phyloP scores from a whole-genome alignment of 83 land plant genomes.

The Thuja plicata region DNA sequence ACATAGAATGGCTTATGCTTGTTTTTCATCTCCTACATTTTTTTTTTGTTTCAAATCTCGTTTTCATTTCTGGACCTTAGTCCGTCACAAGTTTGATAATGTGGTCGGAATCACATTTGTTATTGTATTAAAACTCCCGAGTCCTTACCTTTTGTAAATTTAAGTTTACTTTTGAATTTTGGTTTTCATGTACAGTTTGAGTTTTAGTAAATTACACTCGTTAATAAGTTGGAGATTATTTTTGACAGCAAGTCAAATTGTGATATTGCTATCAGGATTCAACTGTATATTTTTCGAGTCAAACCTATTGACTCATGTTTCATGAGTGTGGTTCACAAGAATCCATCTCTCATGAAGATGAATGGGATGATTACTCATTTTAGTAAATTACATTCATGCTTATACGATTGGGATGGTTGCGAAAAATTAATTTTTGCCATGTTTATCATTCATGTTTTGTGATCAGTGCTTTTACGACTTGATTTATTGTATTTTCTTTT shows the following conservation, averaged over 20 bases:
- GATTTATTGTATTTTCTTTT: neutral
- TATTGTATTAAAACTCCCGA: neutral
- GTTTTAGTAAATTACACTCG: neutral
- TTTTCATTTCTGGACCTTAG: neutral
- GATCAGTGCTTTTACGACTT: neutral
- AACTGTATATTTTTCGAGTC: too few relatives aligned
- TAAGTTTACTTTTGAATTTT: neutral
- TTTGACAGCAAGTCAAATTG: too few relatives aligned
- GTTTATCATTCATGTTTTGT: neutral
- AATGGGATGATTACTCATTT: too few relatives aligned
- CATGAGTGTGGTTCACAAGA: too few relatives aligned
- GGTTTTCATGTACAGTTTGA: neutral
- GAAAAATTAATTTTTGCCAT: neutral
- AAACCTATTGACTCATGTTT: too few relatives aligned
- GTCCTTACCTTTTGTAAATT: too few relatives aligned
- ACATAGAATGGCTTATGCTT: neutral
- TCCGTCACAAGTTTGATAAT: neutral
- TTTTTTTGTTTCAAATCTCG: too few relatives aligned
- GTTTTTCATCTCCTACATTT: neutral
- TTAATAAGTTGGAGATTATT: too few relatives aligned
- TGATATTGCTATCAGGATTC: too few relatives aligned
- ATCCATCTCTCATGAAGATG: too few relatives aligned
- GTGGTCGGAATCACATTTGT: neutral
- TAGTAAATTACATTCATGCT: too few relatives aligned
- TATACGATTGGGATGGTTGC: neutral